Evolutionary conservation across 1,139 yeast species (phyloP).

Genomic region (Candida freyschussii): DNA sequence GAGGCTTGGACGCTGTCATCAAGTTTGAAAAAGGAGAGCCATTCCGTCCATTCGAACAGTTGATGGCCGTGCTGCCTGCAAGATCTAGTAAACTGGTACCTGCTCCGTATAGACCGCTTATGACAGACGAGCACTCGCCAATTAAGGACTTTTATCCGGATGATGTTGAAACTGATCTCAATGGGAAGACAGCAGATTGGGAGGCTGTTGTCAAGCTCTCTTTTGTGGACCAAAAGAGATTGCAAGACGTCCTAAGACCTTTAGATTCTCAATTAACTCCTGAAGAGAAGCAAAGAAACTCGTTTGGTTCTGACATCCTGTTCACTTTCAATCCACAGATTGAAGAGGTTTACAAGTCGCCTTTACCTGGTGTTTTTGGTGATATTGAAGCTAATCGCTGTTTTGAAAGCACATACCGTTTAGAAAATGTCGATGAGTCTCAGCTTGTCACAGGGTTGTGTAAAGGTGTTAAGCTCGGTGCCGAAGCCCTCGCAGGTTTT

Average conservation of each 20-base stretch:
- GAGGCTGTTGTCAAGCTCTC: slow-evolving; percentile 96
- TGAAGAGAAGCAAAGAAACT: slow-evolving; percentile 69
- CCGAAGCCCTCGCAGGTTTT: slow-evolving; percentile 77
- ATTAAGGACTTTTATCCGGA: slow-evolving; percentile 87
- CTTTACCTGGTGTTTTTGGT: slow-evolving; percentile 71
- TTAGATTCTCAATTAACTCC: slow-evolving; percentile 54
- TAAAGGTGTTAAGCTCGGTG: slow-evolving; percentile 67
- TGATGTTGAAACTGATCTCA: slow-evolving; percentile 83
- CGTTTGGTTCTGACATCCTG: slow-evolving; percentile 62
- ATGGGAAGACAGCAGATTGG: slow-evolving; percentile 96
- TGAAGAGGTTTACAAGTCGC: slow-evolving; percentile 64
- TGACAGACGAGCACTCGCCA: slow-evolving; percentile 88
- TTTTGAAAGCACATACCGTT: slow-evolving; percentile 49
- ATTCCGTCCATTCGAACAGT: slow-evolving; percentile 89
- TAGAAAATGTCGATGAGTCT: slow-evolving; percentile 46
- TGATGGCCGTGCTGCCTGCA: slow-evolving; percentile 97
- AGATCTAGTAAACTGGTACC: slow-evolving; percentile 85
- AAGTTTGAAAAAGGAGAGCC: slow-evolving; percentile 70
- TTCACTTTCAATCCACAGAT: slow-evolving; percentile 77
- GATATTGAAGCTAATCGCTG: slow-evolving; percentile 80
- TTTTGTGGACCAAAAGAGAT: slow-evolving; percentile 80
- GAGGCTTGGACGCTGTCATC: slow-evolving; percentile 61
- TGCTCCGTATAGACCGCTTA: slow-evolving; percentile 65
- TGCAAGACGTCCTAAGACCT: slow-evolving; percentile 68
- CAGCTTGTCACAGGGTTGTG: slow-evolving; percentile 55